Evolutionary conservation across 225 moss, liverwort and hornwort species (phyloP).

Genomic region (Sphagnum contortum): DNA sequence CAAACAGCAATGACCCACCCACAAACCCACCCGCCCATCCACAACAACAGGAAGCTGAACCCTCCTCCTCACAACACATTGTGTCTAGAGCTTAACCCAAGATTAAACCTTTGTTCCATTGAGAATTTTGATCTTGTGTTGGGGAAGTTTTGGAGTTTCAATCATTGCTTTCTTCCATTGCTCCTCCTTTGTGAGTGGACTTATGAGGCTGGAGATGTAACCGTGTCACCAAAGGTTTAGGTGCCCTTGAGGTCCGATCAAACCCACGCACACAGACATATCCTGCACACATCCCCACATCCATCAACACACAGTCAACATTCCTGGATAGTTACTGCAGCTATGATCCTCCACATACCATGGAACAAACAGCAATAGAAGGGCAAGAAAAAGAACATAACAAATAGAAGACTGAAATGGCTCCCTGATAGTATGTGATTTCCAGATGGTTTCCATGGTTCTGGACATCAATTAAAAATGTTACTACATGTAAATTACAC

Average conservation of each 20-base stretch:
- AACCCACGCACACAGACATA: constrained; percentile 89
- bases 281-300: constrained; percentile 20
- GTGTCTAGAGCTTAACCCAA: background rate
- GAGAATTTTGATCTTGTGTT: no score
- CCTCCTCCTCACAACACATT: constrained; percentile 7
- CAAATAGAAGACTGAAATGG: no score
- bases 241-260: constrained; percentile 45
- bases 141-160: background rate
- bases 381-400: no score
- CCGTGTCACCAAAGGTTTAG: constrained; percentile 59
- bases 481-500: no score
- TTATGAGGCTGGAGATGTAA: constrained; percentile 65
- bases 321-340: background rate
- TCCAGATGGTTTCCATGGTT: no score
- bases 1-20: no score
- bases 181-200: constrained; percentile 18
- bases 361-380: no score
- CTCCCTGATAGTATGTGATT: no score
- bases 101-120: background rate
- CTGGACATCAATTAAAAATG: no score
- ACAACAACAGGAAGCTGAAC: constrained; percentile 14
- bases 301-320: background rate
- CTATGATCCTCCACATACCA: background rate
- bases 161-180: background rate
- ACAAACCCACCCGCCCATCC: background rate